phyloP scores from a whole-genome alignment of 2,329 filamentous ascomycete genomes.

The Monilinia fructicola region DNA sequence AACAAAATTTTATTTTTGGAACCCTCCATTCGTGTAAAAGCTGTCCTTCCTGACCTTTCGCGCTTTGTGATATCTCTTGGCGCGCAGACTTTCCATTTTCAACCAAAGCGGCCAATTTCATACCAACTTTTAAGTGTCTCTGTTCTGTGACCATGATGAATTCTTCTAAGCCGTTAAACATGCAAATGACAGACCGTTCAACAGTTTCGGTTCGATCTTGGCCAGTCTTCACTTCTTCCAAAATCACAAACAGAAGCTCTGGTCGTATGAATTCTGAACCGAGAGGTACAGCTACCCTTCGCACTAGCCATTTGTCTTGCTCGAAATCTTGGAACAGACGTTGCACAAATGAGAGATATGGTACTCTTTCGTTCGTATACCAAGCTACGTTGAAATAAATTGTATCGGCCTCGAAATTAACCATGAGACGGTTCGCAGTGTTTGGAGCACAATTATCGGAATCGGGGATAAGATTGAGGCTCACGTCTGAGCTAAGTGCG shows the following conservation, averaged over 20 bases:
- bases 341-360: slow-evolving; percentile 9
- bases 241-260: not conserved
- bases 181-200: not conserved
- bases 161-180: not conserved
- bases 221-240: not conserved
- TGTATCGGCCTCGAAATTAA: slow-evolving; percentile 1
- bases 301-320: not conserved
- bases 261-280: not conserved
- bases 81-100: not conserved
- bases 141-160: not conserved
- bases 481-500: slow-evolving; percentile 3
- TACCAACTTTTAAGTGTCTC: slow-evolving; percentile 2
- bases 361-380: not conserved
- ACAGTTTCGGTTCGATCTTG: not conserved
- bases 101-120: not conserved
- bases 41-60: not conserved
- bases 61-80: not conserved
- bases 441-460: not conserved
- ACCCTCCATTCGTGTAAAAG: not conserved
- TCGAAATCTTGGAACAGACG: not conserved
- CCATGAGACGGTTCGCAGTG: not conserved
- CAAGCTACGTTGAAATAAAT: slow-evolving; percentile 14
- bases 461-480: not conserved
- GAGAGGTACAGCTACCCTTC: not conserved
- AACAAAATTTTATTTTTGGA: not conserved